phyloP scores from a whole-genome alignment of 1,139 yeast genomes.

The Casaregolazyma suthepensis region DNA sequence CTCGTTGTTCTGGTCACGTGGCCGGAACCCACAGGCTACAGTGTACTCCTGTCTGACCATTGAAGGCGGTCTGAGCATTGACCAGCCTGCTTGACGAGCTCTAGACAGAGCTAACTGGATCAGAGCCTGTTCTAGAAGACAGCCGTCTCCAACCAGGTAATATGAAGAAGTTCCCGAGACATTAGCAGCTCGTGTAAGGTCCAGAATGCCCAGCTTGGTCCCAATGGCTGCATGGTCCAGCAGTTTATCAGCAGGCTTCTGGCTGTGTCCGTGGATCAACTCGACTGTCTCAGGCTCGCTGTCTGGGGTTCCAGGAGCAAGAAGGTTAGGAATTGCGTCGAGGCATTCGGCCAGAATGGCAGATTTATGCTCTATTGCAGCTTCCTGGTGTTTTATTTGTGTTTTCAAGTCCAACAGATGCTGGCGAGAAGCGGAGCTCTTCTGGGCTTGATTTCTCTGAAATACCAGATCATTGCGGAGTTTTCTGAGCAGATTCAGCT shows the following conservation, averaged over 20 bases:
- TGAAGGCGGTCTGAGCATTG: slow-evolving; percentile 75
- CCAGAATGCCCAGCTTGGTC: slow-evolving; percentile 54
- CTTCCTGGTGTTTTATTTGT: slow-evolving; percentile 37
- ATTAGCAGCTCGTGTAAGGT: slow-evolving; percentile 63
- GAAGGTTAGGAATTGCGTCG: slow-evolving; percentile 62
- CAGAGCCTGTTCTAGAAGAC: slow-evolving; percentile 82
- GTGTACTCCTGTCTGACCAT: slow-evolving; percentile 74
- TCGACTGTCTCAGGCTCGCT: slow-evolving; percentile 38
- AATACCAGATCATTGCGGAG: slow-evolving; percentile 24
- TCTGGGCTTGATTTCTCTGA: slow-evolving; percentile 25
- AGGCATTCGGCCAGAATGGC: slow-evolving; percentile 34
- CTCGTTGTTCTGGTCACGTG: slow-evolving; percentile 83
- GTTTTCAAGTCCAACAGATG: slow-evolving; percentile 26
- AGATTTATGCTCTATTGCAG: slow-evolving; percentile 36
- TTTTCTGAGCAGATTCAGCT: slow-evolving; percentile 20
- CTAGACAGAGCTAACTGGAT: slow-evolving; percentile 66
- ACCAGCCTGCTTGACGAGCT: slow-evolving; percentile 65
- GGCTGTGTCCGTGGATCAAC: slow-evolving; percentile 20
- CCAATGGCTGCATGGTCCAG: slow-evolving; percentile 67
- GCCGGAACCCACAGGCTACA: slow-evolving; percentile 90
- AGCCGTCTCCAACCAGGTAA: slow-evolving; percentile 80
- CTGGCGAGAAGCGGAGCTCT: slow-evolving; percentile 15
- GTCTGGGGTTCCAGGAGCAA: slow-evolving; percentile 41
- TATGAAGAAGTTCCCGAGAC: slow-evolving; percentile 89
- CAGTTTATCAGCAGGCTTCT: slow-evolving; percentile 15